Percentiles rank a stretch among this genome's conserved stretches.
Evolutionary conservation across 257 asterid genomes (phyloP).

Genomic region (Euphrasia confusa): DNA sequence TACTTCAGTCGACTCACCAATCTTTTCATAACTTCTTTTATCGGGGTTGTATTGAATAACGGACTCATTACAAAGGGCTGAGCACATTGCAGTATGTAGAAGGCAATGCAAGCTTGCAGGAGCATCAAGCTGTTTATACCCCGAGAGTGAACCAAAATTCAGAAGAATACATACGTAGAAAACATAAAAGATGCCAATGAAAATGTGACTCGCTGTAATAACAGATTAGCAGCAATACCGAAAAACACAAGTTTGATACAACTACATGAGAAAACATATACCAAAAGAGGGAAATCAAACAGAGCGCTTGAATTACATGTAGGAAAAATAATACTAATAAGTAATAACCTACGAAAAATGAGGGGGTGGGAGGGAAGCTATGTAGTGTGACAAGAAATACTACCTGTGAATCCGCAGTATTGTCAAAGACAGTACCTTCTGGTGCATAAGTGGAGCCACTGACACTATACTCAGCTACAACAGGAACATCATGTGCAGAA

Average conservation of each 20-base stretch:
- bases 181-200: slow-evolving; percentile 6
- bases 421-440: slow-evolving; percentile 77
- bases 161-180: slow-evolving; percentile 20
- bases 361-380: neutral
- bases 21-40: slow-evolving; percentile 84
- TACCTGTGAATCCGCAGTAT: slow-evolving; percentile 59
- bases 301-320: neutral
- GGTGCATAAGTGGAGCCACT: slow-evolving; percentile 98
- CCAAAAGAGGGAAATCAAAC: neutral
- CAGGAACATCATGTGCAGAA: slow-evolving; percentile 58
- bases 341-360: neutral
- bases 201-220: neutral
- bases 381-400: slow-evolving; percentile 16
- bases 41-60: slow-evolving; percentile 91
- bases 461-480: slow-evolving; percentile 63
- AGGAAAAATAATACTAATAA: neutral
- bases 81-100: slow-evolving; percentile 94
- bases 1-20: slow-evolving; percentile 99
- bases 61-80: slow-evolving; percentile 98
- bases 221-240: slow-evolving; percentile 8
- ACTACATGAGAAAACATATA: neutral
- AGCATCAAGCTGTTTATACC: slow-evolving; percentile 70
- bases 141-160: slow-evolving; percentile 25
- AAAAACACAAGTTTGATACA: slow-evolving; percentile 4
- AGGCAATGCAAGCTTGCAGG: slow-evolving; percentile 90